A percentile compares a stretch with the other conserved stretches of the same genome.
phyloP scores from a whole-genome alignment of 2,329 filamentous ascomycete species.

The Coniochaeta ligniaria region DNA sequence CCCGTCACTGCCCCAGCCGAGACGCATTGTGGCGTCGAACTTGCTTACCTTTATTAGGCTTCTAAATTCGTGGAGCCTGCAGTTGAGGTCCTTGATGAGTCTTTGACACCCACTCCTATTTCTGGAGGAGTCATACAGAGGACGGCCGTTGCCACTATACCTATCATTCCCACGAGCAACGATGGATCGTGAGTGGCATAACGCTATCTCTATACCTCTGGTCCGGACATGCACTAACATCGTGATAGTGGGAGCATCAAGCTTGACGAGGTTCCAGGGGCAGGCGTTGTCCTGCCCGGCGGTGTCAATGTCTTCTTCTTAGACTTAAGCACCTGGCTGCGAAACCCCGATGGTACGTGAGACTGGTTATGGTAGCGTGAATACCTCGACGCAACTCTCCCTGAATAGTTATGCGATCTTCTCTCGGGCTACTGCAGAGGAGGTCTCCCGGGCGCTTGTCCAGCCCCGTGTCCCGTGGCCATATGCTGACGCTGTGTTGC shows the following conservation, averaged over 20 bases:
- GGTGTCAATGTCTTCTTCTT: constrained; percentile 22
- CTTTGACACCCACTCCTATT: background rate
- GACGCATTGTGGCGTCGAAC: constrained; percentile 3
- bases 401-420: too few relatives aligned
- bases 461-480: background rate
- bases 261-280: constrained; percentile 18
- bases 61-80: background rate
- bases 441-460: background rate
- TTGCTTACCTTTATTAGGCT: background rate
- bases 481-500: background rate
- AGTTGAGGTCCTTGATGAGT: constrained; percentile 1
- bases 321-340: constrained; percentile 19
- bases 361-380: background rate
- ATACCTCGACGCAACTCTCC: background rate
- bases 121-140: background rate
- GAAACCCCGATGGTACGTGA: constrained; percentile 18
- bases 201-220: background rate
- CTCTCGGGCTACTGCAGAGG: too few relatives aligned
- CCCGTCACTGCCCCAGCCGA: background rate
- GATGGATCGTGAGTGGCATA: constrained; percentile 17
- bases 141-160: background rate
- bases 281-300: constrained; percentile 22
- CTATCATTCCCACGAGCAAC: constrained; percentile 15
- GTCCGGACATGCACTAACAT: background rate
- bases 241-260: constrained; percentile 14